Conservation (phyloP, 148 eudicot species). For the Bassia scoparia region DNA sequence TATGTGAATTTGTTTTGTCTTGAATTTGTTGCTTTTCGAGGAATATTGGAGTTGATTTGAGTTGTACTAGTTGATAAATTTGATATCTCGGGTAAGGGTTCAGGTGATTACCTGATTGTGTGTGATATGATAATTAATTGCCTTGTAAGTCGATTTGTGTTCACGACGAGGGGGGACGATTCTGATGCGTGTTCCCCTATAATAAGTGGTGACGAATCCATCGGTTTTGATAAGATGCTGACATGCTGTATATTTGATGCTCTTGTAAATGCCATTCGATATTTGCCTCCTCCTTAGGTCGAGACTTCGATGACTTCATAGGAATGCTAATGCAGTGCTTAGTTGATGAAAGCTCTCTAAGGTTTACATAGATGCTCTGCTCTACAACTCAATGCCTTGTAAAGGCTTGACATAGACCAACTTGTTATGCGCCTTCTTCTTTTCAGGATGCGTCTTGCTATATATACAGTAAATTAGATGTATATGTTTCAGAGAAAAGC, state of each 20-base stretch:
- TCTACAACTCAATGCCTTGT: too few relatives aligned
- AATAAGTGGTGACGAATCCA: background rate
- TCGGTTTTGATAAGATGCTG: too few relatives aligned
- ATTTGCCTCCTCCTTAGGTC: too few relatives aligned
- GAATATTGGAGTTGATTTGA: background rate
- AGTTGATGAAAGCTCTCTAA: too few relatives aligned
- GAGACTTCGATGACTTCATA: too few relatives aligned
- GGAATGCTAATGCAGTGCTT: too few relatives aligned
- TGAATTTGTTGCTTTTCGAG: background rate
- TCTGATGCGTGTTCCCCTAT: background rate
- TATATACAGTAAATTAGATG: background rate
- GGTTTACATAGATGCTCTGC: too few relatives aligned
- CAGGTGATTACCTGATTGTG: background rate
- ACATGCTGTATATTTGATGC: too few relatives aligned
- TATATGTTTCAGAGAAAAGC: background rate
- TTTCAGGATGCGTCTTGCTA: background rate
- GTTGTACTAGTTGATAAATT: too few relatives aligned
- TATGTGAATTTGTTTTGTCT: too few relatives aligned
- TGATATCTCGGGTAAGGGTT: background rate
- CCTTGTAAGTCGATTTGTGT: background rate
- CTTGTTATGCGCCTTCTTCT: background rate
- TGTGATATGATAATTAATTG: background rate
- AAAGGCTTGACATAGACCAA: background rate
- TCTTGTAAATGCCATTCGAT: too few relatives aligned
- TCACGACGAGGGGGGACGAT: background rate